Evolutionary conservation across 2,329 filamentous ascomycete species (phyloP).

Genomic region (Hymenotorrendiella dingleyae): DNA sequence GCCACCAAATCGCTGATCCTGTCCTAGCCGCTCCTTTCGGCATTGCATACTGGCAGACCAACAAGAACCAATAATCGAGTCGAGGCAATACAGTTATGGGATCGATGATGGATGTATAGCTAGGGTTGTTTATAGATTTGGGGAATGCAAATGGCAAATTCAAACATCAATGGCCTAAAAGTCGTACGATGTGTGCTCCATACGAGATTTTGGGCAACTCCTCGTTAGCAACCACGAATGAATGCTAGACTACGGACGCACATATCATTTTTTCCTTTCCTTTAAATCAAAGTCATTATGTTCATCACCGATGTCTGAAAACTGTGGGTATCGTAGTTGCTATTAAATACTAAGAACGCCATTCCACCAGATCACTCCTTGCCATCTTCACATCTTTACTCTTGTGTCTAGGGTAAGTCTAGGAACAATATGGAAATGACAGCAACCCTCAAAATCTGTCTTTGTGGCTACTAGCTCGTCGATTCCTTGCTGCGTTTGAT

Average conservation of each 20-base stretch:
- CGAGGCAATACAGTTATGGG: conserved; percentile 7
- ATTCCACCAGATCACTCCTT: too few species aligned
- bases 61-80: conserved; percentile 32
- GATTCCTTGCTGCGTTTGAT: conserved; percentile 47
- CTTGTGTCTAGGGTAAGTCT: conserved; percentile 49
- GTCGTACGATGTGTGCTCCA: not conserved
- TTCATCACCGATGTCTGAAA: too few species aligned
- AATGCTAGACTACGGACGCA: too few species aligned
- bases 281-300: too few species aligned
- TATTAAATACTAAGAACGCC: too few species aligned
- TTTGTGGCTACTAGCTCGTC: conserved; percentile 44
- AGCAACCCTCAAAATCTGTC: conserved; percentile 44
- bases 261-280: too few species aligned
- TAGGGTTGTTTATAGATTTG: conserved; percentile 8
- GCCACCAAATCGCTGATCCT: conserved; percentile 19
- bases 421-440: conserved; percentile 47
- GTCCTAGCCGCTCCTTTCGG: conserved; percentile 49
- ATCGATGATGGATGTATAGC: conserved; percentile 14
- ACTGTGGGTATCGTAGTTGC: not conserved
- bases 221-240: too few species aligned
- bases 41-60: conserved; percentile 44
- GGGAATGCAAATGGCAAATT: conserved; percentile 7
- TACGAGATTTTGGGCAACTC: not conserved
- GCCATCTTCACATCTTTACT: conserved; percentile 26
- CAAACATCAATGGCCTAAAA: not conserved